Percentiles rank a stretch among this genome's conserved stretches.
These are phyloP conservation scores for Eimeria brunetti DNA, from an alignment of 169 alveolate species.

Conservation along the genomic window DNA sequence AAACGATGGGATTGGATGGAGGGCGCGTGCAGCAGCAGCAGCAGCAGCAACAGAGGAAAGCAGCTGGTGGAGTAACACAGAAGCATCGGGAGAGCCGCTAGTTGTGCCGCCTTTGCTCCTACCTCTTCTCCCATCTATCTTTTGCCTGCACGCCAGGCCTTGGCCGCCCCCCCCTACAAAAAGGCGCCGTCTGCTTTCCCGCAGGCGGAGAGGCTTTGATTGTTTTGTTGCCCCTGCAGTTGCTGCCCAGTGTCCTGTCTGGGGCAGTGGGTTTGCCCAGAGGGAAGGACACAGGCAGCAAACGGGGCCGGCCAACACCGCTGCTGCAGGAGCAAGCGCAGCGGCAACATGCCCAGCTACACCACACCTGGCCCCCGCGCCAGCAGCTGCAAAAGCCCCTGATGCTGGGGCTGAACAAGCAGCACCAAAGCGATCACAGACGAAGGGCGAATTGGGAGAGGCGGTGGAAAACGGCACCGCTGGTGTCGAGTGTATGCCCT, in stretches of 20 bases:
- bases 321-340: slow-evolving; percentile 1
- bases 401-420: not conserved
- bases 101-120: slow-evolving; percentile 54
- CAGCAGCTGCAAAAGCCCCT: not conserved
- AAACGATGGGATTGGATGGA: not conserved
- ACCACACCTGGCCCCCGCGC: not conserved
- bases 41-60: slow-evolving; percentile 35
- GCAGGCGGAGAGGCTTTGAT: slow-evolving; percentile 30
- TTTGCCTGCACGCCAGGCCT: slow-evolving; percentile 41
- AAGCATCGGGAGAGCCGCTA: slow-evolving; percentile 28
- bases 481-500: not conserved
- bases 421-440: not conserved
- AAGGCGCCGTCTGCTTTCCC: not conserved
- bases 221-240: slow-evolving; percentile 30
- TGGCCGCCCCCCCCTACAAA: slow-evolving; percentile 66
- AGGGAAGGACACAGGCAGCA: not conserved
- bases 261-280: slow-evolving; percentile 9
- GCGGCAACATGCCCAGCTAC: not conserved
- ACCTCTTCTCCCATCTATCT: slow-evolving; percentile 59
- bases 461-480: not conserved
- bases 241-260: not conserved
- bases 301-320: not conserved
- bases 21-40: slow-evolving; percentile 60
- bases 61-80: slow-evolving; percentile 43
- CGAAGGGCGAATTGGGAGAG: not conserved